A percentile compares a stretch with the other conserved stretches of the same genome.
Evolutionary conservation across 208 protist genomes (phyloP).

Genomic region (Naegleria gruberi): DNA sequence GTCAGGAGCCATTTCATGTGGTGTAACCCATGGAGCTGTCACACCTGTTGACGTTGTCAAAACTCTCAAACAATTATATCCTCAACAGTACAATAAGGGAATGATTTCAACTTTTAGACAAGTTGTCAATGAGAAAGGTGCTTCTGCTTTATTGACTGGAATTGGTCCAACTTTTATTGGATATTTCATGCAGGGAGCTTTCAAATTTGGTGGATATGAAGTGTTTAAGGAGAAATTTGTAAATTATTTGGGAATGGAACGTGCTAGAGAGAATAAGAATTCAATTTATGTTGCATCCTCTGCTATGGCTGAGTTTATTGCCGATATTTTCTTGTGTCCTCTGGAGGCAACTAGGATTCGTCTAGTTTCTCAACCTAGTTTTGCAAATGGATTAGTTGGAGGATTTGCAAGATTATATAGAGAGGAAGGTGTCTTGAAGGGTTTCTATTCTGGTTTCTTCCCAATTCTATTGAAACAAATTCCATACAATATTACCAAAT

Average conservation of each 20-base stretch:
- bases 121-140: slow-evolving; percentile 60
- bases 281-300: slow-evolving; percentile 73
- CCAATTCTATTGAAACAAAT: slow-evolving; percentile 57
- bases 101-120: slow-evolving; percentile 54
- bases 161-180: slow-evolving; percentile 78
- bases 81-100: slow-evolving; percentile 63
- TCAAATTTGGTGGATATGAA: slow-evolving; percentile 88
- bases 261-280: slow-evolving; percentile 52
- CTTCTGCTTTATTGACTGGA: slow-evolving; percentile 66
- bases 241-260: slow-evolving; percentile 68
- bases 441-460: slow-evolving; percentile 27
- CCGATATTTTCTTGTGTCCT: slow-evolving; percentile 86
- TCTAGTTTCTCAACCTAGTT: slow-evolving; percentile 64
- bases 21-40: slow-evolving; percentile 78
- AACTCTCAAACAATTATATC: slow-evolving; percentile 84
- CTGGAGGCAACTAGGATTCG: slow-evolving; percentile 85
- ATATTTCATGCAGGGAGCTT: slow-evolving; percentile 79
- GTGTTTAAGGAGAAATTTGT: slow-evolving; percentile 71
- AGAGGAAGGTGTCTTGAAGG: slow-evolving; percentile 10
- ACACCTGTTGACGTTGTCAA: slow-evolving; percentile 90
- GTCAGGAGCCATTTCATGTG: not conserved
- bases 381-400: slow-evolving; percentile 15
- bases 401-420: slow-evolving; percentile 19
- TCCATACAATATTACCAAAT: slow-evolving; percentile 76
- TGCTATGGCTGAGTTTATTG: slow-evolving; percentile 87